These are phyloP conservation scores for Rubia tinctorum DNA, from an alignment of 305 asterid genomes.

Conservation along the genomic window DNA sequence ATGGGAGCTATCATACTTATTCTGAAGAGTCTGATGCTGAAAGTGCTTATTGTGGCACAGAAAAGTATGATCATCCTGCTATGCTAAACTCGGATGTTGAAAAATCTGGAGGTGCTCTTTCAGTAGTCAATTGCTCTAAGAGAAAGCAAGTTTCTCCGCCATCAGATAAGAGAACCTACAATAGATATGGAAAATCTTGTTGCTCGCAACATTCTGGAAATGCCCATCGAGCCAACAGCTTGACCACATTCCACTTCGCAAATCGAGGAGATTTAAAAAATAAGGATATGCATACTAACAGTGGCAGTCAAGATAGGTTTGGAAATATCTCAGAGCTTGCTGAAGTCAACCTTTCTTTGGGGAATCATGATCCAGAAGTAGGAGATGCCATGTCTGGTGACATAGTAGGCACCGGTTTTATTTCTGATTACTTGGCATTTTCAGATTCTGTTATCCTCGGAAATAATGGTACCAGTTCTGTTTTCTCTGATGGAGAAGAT, in stretches of 20 bases:
- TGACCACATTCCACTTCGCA: conserved; percentile 13
- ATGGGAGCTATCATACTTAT: conserved; percentile 42
- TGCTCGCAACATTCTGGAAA: conserved; percentile 13
- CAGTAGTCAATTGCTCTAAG: conserved; percentile 9
- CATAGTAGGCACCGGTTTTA: conserved; percentile 46
- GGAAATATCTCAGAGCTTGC: conserved; percentile 22
- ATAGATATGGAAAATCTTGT: conserved; percentile 9
- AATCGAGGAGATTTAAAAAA: conserved; percentile 5
- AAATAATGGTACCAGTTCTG: conserved; percentile 38
- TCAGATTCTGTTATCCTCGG: conserved; percentile 75
- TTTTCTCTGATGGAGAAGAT: conserved; percentile 48
- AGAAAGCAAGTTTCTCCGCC: conserved; percentile 1
- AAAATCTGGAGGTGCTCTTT: conserved; percentile 30
- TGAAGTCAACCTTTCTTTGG: conserved; percentile 24
- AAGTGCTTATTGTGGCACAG: conserved; percentile 67
- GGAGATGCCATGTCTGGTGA: conserved; percentile 46
- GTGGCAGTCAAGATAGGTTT: conserved; percentile 17
- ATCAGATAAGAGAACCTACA: conserved; percentile 5
- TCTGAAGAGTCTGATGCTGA: conserved; percentile 82
- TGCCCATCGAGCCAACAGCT: conserved; percentile 12
- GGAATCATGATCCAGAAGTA: conserved; percentile 34
- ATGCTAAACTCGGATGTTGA: conserved; percentile 35
- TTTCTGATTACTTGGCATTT: conserved; percentile 72
- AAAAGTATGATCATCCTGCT: conserved; percentile 33
- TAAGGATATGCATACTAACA: conserved; percentile 12